These are phyloP conservation scores for Pecoramyces ruminantium DNA, from an alignment of 192 early-diverging fungal genomes.

Conservation along the genomic window DNA sequence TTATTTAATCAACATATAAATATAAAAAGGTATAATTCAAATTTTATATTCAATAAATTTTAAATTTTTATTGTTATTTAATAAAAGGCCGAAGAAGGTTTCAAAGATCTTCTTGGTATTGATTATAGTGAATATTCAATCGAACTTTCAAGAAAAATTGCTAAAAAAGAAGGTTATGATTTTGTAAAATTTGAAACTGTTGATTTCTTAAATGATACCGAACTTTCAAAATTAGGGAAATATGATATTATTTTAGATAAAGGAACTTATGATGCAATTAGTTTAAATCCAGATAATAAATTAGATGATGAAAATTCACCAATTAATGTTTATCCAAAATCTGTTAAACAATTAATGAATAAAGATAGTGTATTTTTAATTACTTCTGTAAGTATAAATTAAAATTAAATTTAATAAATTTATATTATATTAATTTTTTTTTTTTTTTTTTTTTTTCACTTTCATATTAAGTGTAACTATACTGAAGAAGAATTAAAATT, in stretches of 20 bases:
- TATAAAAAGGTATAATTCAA: too few species aligned
- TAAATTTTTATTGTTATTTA: background rate
- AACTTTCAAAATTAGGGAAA: conserved; percentile 14
- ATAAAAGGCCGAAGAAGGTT: conserved; percentile 33
- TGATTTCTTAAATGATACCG: conserved; percentile 13
- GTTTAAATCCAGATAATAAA: conserved; percentile 31
- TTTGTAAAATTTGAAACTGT: conserved; percentile 12
- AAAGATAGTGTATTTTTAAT: conserved; percentile 61
- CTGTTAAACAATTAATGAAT: conserved; percentile 42
- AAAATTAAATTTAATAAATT: too few species aligned
- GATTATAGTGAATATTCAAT: conserved; percentile 74
- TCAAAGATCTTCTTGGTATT: conserved; percentile 54
- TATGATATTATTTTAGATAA: conserved; percentile 70
- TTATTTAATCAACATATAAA: too few species aligned
- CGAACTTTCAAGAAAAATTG: conserved; percentile 48
- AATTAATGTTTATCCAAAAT: conserved; percentile 24
- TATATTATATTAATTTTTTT: too few species aligned
- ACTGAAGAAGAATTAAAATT: conserved; percentile 67
- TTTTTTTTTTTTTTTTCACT: too few species aligned
- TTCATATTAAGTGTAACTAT: conserved; percentile 74
- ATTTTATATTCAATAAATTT: background rate
- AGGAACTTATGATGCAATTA: conserved; percentile 88
- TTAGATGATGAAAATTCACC: conserved; percentile 8
- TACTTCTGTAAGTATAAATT: conserved; percentile 27
- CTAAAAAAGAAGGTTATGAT: conserved; percentile 8